Percentiles rank a stretch among this genome's conserved stretches.
Evolutionary conservation across 2,329 filamentous ascomycete genomes (phyloP).

Genomic region (Boeremia lycopersici): DNA sequence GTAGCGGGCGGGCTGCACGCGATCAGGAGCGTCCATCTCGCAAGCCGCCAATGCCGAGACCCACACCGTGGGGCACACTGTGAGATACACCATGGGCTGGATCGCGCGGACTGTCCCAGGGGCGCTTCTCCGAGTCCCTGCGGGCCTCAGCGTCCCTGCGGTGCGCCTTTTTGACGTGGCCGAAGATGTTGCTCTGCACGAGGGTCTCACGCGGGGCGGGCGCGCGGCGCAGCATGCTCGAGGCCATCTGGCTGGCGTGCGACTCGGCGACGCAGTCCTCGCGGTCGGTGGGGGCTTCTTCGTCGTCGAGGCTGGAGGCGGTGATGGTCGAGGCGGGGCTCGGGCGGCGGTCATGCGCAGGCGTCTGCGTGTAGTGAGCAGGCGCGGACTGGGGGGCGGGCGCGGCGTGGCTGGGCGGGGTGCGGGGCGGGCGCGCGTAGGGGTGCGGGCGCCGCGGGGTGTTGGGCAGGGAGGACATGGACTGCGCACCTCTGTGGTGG

Average conservation of each 20-base stretch:
- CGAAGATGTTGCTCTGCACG: conserved; percentile 68
- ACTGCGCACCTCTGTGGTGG: conserved; percentile 79
- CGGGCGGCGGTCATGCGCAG: conserved; percentile 57
- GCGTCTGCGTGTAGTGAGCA: conserved; percentile 41
- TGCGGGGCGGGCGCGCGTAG: conserved; percentile 63
- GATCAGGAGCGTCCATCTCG: conserved; percentile 35
- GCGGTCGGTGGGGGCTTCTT: conserved; percentile 64
- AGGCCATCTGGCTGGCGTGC: conserved; percentile 78
- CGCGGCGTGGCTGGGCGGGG: conserved; percentile 43
- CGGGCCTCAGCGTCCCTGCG: too few relatives aligned
- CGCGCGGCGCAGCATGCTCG: conserved; percentile 71
- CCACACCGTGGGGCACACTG: conserved; percentile 50
- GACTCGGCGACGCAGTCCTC: conserved; percentile 72
- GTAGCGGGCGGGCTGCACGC: conserved; percentile 18
- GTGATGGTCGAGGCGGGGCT: conserved; percentile 69
- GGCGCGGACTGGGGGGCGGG: conserved; percentile 49
- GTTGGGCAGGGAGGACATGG: conserved; percentile 80
- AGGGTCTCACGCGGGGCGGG: too few relatives aligned
- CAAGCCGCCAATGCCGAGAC: conserved; percentile 61
- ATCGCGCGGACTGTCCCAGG: conserved; percentile 53
- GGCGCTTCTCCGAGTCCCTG: too few relatives aligned
- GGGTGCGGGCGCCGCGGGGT: conserved; percentile 69
- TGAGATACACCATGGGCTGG: too few relatives aligned
- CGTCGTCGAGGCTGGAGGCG: conserved; percentile 47
- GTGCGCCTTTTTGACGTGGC: conserved; percentile 63